These are phyloP conservation scores for Trichosporon faecale DNA, from an alignment of 1,284 basidiomycete species.

Conservation along the genomic window DNA sequence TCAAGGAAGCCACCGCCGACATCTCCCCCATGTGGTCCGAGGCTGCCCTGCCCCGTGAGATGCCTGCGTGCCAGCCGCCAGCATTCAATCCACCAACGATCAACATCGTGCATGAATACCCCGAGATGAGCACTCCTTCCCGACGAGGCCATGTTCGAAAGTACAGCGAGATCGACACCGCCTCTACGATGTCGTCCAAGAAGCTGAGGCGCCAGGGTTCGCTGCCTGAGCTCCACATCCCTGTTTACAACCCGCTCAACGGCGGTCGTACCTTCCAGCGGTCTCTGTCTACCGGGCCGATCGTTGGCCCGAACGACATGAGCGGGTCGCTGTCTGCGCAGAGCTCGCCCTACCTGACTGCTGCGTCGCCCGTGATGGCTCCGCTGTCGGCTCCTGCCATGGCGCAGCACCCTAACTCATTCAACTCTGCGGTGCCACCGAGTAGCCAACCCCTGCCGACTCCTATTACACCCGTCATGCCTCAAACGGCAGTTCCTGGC, in stretches of 20 bases:
- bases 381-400: slow-evolving; percentile 20
- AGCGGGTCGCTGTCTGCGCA: slow-evolving; percentile 8
- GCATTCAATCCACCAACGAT: slow-evolving; percentile 5
- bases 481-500: slow-evolving; percentile 6
- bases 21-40: slow-evolving; percentile 7
- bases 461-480: slow-evolving; percentile 6
- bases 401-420: slow-evolving; percentile 20
- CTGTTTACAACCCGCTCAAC: slow-evolving; percentile 3
- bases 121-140: slow-evolving; percentile 8
- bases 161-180: slow-evolving; percentile 10
- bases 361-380: slow-evolving; percentile 15
- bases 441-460: slow-evolving; percentile 1
- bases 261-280: slow-evolving; percentile 19
- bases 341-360: slow-evolving; percentile 18
- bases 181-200: slow-evolving; percentile 3
- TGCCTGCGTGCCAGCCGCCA: not conserved
- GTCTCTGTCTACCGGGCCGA: slow-evolving; percentile 20
- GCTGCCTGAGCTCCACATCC: slow-evolving; percentile 22
- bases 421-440: slow-evolving; percentile 10
- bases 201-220: slow-evolving; percentile 25
- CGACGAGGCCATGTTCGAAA: slow-evolving; percentile 7
- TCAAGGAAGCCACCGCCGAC: slow-evolving; percentile 16
- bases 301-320: not conserved
- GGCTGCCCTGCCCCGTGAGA: not conserved
- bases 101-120: slow-evolving; percentile 9